Percentiles rank a stretch among this genome's conserved stretches.
Conservation (phyloP, 2,329 filamentous ascomycete species). For the Colletotrichum horii region DNA sequence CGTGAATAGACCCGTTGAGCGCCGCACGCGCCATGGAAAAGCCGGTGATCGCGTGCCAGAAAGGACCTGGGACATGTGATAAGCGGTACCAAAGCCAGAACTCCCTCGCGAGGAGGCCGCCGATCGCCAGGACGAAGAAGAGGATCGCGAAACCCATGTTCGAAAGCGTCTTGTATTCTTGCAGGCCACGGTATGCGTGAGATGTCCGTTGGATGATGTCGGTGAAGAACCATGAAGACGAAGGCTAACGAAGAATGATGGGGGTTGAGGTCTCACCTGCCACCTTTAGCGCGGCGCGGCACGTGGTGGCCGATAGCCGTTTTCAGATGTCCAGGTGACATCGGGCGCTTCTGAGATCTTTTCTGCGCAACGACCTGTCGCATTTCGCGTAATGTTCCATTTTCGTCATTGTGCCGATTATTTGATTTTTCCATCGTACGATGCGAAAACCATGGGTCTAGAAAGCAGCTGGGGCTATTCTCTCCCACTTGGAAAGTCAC, state of each 20-base stretch:
- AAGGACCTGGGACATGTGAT: constrained; percentile 36
- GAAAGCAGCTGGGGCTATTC: fast-evolving
- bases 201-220: fast-evolving
- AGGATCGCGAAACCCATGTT: background rate
- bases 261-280: constrained; percentile 8
- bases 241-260: background rate
- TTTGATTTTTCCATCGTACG: background rate
- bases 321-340: constrained; percentile 2
- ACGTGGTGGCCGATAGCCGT: background rate
- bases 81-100: constrained; percentile 31
- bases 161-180: background rate
- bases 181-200: background rate
- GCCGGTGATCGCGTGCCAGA: constrained; percentile 34
- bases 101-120: background rate
- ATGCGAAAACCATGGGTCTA: fast-evolving
- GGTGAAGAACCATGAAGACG: background rate
- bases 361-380: background rate
- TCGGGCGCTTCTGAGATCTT: background rate
- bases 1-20: background rate
- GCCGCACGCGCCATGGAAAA: constrained; percentile 30
- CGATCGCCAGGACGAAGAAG: background rate
- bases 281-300: background rate
- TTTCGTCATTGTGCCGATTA: background rate
- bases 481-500: too few relatives aligned
- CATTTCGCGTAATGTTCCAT: fast-evolving